Evolutionary conservation across 495 filamentous ascomycete genomes (phyloP).

Genomic region (Podospora conica): DNA sequence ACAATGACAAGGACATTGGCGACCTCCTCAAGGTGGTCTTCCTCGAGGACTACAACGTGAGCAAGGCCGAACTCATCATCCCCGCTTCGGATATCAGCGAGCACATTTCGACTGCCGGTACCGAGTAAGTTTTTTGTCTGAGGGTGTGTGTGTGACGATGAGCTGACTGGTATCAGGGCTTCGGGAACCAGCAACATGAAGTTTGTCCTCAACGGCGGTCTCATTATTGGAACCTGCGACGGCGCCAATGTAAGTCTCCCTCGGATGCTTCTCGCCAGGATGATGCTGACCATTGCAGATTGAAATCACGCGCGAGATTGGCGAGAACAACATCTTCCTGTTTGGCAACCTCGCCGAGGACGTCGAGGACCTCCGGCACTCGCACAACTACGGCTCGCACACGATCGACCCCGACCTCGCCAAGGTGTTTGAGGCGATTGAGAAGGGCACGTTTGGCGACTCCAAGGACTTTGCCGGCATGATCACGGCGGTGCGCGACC

Average conservation of each 20-base stretch:
- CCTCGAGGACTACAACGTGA: slow-evolving; percentile 97
- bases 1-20: slow-evolving; percentile 84
- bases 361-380: slow-evolving; percentile 91
- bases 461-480: slow-evolving; percentile 68
- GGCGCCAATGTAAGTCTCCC: slow-evolving; percentile 77
- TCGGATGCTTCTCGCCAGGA: neutral
- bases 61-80: slow-evolving; percentile 94
- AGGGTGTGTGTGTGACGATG: slow-evolving; percentile 31
- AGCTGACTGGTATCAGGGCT: slow-evolving; percentile 30
- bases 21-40: slow-evolving; percentile 96
- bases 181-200: slow-evolving; percentile 85
- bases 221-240: slow-evolving; percentile 97
- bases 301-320: slow-evolving; percentile 95
- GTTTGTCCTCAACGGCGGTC: slow-evolving; percentile 91
- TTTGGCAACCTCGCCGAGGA: slow-evolving; percentile 96
- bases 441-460: slow-evolving; percentile 70
- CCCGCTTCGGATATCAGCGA: slow-evolving; percentile 95
- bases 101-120: slow-evolving; percentile 97
- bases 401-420: slow-evolving; percentile 66
- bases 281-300: slow-evolving; percentile 50
- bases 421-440: slow-evolving; percentile 78
- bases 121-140: slow-evolving; percentile 56
- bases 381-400: slow-evolving; percentile 76
- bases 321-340: slow-evolving; percentile 95
- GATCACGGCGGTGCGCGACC: slow-evolving; percentile 74